phyloP scores from a whole-genome alignment of 1,139 yeast genomes.

The Candida tropicalis region DNA sequence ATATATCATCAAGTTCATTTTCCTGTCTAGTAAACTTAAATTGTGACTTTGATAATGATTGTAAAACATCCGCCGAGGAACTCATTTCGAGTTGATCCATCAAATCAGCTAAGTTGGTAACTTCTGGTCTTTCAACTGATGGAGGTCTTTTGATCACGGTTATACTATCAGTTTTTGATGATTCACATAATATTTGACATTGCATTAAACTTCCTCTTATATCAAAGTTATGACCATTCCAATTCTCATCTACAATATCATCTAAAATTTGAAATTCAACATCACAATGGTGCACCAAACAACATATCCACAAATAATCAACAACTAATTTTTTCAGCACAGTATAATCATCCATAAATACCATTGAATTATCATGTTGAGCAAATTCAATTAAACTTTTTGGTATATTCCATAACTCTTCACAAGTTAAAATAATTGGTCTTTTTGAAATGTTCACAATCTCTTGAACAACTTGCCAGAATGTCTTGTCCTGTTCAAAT shows the following conservation, averaged over 20 bases:
- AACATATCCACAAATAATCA: slow-evolving; percentile 46
- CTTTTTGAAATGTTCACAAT: slow-evolving; percentile 68
- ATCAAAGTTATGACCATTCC: slow-evolving; percentile 41
- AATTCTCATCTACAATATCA: slow-evolving; percentile 28
- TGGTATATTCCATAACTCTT: slow-evolving; percentile 59
- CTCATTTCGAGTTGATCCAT: slow-evolving; percentile 30
- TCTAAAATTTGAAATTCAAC: slow-evolving; percentile 37
- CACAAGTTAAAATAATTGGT: slow-evolving; percentile 80
- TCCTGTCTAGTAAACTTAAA: slow-evolving; percentile 35
- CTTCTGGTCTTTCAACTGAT: not conserved
- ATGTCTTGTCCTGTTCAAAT: slow-evolving; percentile 76
- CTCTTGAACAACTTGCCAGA: slow-evolving; percentile 76
- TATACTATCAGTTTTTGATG: not conserved
- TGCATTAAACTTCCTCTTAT: slow-evolving; percentile 56
- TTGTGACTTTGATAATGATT: slow-evolving; percentile 33
- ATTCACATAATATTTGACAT: slow-evolving; percentile 56
- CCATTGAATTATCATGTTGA: slow-evolving; percentile 39
- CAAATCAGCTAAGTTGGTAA: slow-evolving; percentile 13
- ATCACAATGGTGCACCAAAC: slow-evolving; percentile 37
- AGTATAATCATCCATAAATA: slow-evolving; percentile 27
- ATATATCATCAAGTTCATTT: slow-evolving; percentile 42
- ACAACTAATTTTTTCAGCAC: slow-evolving; percentile 24
- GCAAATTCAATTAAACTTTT: slow-evolving; percentile 50
- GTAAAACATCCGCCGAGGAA: slow-evolving; percentile 45
- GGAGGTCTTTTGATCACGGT: not conserved